Evolutionary conservation across 2,329 filamentous ascomycete species (phyloP), one percentile per base, ranked within the genome.

Genomic region (Elsinoe australis): DNA sequence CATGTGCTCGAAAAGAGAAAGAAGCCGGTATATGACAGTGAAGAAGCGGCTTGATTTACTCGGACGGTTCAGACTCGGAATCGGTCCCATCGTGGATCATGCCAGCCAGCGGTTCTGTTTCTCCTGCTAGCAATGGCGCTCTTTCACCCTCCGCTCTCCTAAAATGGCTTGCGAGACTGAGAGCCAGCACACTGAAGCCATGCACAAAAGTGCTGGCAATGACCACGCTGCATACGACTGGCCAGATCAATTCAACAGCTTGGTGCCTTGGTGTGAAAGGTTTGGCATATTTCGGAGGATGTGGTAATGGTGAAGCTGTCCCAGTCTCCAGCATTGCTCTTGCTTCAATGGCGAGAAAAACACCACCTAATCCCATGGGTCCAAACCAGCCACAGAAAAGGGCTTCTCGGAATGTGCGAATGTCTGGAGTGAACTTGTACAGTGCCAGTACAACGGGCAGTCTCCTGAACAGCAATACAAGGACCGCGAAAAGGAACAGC

Each of bases 381-480:
- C 74, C 74, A 50, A 79, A 78, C 55, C 78, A 75, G 0, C 75
- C 74, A 34, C 67, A 68, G 58, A 78, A 78, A 0, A 78, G 57
- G 0, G 74, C 74, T 58, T 78, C 75, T 4, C 67, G 66, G 17
- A 68, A 69, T 0, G 73, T 75, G 5, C 64, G 59, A 36, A 78
- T 66, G 45, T 72, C 68, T 0, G 72, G 73, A 8, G 75, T 64
- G 51, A 70, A 63, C 9, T 64, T 65, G 57, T 75, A 73, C 3
- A 71, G 55, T 0, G 65, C 61, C 24, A 75, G 60, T 2, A 78
- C 69, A 36, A 74, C 62, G 1, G 75, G 75, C 1, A 78, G 70
- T 12, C 75, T 66, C 34, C 75, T 65, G 56, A 78, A 71, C 0
- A 72, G 56, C 0, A 78, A 58, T 18, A 78, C 67, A n/a, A 77